phyloP scores from a whole-genome alignment of 2,329 filamentous ascomycete genomes.

The Aureobasidium sp. region DNA sequence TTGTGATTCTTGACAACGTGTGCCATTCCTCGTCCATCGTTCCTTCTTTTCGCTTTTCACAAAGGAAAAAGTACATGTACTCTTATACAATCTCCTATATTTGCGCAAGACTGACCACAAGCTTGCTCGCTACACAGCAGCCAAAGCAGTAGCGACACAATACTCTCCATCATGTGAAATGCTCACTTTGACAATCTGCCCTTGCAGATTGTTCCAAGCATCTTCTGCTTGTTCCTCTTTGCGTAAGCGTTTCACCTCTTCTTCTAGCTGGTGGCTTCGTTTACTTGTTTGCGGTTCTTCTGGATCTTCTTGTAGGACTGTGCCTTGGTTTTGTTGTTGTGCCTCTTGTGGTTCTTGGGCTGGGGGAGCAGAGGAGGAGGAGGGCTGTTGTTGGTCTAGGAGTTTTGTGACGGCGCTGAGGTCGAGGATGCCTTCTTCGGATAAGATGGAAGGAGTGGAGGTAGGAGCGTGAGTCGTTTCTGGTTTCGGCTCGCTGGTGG shows the following conservation, averaged over 20 bases:
- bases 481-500: background rate
- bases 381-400: background rate
- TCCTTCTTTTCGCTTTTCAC: no score
- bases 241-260: background rate
- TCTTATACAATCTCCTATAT: no score
- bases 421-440: background rate
- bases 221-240: background rate
- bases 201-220: conserved; percentile 13
- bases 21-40: no score
- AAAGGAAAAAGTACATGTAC: no score
- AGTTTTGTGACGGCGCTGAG: background rate
- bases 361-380: background rate
- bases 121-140: background rate
- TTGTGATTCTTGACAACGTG: no score
- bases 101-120: no score
- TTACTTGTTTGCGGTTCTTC: background rate
- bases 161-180: conserved; percentile 86
- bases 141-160: conserved; percentile 51
- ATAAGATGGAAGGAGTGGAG: background rate
- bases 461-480: background rate
- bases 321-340: background rate
- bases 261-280: background rate
- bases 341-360: background rate
- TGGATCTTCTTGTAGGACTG: background rate
- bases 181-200: conserved; percentile 59